A percentile compares a stretch with the other conserved stretches of the same genome.
These are phyloP conservation scores for Megacollybia marginata DNA, from an alignment of 768 basidiomycete species.

Conservation along the genomic window DNA sequence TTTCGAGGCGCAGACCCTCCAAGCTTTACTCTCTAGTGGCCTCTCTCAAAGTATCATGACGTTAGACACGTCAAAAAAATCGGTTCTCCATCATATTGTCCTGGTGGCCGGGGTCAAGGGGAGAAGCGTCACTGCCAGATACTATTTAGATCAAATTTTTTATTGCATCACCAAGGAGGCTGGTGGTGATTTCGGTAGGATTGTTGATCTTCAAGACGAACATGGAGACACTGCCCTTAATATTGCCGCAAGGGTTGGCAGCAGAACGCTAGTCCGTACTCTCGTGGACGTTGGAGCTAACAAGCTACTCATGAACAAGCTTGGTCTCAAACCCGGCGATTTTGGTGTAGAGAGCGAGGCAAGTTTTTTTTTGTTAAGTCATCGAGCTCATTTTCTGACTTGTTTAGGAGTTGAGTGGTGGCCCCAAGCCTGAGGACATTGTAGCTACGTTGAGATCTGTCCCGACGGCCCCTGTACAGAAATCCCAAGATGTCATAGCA, in stretches of 20 bases:
- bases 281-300: constrained; percentile 92
- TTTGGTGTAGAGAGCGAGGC: constrained; percentile 94
- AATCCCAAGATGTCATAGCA: constrained; percentile 81
- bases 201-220: constrained; percentile 89
- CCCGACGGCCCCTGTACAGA: constrained; percentile 72
- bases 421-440: constrained; percentile 73
- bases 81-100: constrained; percentile 87
- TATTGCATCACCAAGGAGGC: constrained; percentile 78
- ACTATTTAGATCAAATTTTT: constrained; percentile 89
- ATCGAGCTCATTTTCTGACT: background rate
- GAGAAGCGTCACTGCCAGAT: constrained; percentile 73
- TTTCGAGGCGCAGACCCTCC: constrained; percentile 72
- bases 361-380: constrained; percentile 14
- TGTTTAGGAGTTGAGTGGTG: constrained; percentile 59
- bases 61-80: constrained; percentile 78
- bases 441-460: constrained; percentile 65
- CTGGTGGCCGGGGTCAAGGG: constrained; percentile 89
- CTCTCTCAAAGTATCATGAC: constrained; percentile 78
- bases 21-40: constrained; percentile 43
- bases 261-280: constrained; percentile 77
- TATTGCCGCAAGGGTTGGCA: constrained; percentile 91
- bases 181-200: constrained; percentile 64
- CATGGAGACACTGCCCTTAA: constrained; percentile 96
- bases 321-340: constrained; percentile 89
- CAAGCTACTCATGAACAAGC: constrained; percentile 79